These are phyloP conservation scores for Pyrenochaeta sp. DNA, from an alignment of 2,329 filamentous ascomycete species.

Conservation along the genomic window DNA sequence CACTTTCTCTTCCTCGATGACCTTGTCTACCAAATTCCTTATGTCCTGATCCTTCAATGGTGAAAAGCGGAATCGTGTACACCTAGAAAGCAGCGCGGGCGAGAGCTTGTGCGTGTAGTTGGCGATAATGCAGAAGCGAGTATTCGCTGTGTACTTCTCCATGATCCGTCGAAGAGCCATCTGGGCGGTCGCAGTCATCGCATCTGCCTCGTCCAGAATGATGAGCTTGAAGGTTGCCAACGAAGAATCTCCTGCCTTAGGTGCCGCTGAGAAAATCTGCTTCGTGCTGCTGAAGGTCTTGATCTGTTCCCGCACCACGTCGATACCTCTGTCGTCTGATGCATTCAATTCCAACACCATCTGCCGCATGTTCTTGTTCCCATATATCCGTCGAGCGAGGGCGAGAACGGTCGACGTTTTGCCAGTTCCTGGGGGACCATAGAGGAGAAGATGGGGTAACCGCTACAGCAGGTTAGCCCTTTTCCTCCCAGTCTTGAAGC, in stretches of 20 bases:
- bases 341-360: conserved; percentile 99
- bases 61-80: conserved; percentile 94
- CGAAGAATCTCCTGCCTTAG: conserved; percentile 57
- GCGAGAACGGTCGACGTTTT: conserved; percentile 98
- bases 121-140: conserved; percentile 96
- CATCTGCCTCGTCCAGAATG: conserved; percentile 97
- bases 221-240: conserved; percentile 92
- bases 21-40: conserved; percentile 82
- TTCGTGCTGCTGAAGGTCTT: conserved; percentile 99
- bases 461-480: conserved; percentile 58
- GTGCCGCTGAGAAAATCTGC: conserved; percentile 84
- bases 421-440: conserved; percentile 94
- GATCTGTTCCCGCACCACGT: conserved; percentile 95
- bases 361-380: conserved; percentile 88
- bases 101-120: conserved; percentile 99
- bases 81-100: conserved; percentile 88
- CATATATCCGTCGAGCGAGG: conserved; percentile 92
- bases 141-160: conserved; percentile 99
- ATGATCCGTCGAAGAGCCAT: conserved; percentile 97
- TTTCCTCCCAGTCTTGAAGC: neutral
- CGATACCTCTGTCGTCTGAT: conserved; percentile 95
- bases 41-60: conserved; percentile 92
- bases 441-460: conserved; percentile 93
- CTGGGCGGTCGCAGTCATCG: conserved; percentile 98
- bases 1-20: conserved; percentile 86